phyloP scores from a whole-genome alignment of 2,329 filamentous ascomycete genomes.

The Monosporascus sp. region DNA sequence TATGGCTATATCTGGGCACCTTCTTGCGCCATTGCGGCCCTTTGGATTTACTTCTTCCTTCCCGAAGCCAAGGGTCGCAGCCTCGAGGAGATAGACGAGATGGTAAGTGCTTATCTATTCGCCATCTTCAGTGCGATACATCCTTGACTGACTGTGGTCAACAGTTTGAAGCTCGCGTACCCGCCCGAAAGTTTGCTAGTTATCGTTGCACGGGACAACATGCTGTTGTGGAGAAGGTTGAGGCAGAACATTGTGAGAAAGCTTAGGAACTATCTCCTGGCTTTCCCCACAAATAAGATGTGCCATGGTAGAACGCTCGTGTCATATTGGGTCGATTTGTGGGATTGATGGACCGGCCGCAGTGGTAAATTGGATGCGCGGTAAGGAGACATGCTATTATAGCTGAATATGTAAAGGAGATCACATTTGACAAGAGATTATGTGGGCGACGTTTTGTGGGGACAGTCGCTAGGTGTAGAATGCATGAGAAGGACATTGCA shows the following conservation, averaged over 20 bases:
- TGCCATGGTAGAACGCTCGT: too few species aligned
- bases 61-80: constrained; percentile 50
- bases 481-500: neutral
- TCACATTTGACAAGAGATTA: neutral
- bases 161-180: constrained; percentile 32
- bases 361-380: too few species aligned
- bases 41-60: constrained; percentile 42
- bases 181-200: constrained; percentile 30
- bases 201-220: constrained; percentile 30
- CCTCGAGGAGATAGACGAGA: constrained; percentile 50
- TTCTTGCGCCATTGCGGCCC: constrained; percentile 26
- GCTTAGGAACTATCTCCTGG: neutral
- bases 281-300: neutral
- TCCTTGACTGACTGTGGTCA: constrained; percentile 3
- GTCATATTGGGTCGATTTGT: too few species aligned
- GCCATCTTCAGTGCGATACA: constrained; percentile 10
- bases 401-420: too few species aligned
- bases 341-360: too few species aligned
- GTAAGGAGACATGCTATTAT: too few species aligned
- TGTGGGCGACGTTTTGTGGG: neutral
- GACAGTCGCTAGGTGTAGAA: neutral
- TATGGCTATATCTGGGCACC: constrained; percentile 53
- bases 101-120: constrained; percentile 29
- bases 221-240: constrained; percentile 16
- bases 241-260: constrained; percentile 13